Evolutionary conservation across 2,329 filamentous ascomycete species (phyloP).

Genomic region (Fusarium tanahbumbuense): DNA sequence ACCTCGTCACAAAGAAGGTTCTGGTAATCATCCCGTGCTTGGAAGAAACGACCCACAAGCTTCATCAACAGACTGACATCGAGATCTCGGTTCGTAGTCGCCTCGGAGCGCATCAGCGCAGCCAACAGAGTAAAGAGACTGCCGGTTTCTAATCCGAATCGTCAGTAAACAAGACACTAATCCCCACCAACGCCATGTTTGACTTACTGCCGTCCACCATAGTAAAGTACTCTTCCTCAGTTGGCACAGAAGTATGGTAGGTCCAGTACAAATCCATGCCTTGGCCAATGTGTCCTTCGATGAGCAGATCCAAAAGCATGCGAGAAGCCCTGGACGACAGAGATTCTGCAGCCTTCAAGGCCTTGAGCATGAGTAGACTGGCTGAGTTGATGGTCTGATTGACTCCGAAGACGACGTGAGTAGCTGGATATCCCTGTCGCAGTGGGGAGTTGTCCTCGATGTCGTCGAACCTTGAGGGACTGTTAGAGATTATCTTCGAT

Average conservation of each 20-base stretch:
- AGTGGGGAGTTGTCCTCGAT: background rate
- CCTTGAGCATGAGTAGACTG: background rate
- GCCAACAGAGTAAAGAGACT: background rate
- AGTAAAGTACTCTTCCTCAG: background rate
- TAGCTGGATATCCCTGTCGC: background rate
- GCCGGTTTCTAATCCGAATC: background rate
- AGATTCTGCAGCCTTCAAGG: background rate
- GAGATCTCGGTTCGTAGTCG: background rate
- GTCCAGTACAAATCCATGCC: constrained; percentile 1
- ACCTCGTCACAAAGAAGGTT: background rate
- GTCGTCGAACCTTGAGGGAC: background rate
- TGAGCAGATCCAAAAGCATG: background rate
- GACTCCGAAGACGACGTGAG: background rate
- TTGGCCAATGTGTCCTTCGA: background rate
- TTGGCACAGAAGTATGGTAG: background rate
- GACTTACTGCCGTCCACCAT: background rate
- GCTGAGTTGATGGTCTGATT: constrained; percentile 1
- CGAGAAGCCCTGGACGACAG: background rate
- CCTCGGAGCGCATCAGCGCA: background rate
- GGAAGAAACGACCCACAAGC: background rate
- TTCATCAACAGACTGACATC: background rate
- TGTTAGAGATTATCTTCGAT: background rate
- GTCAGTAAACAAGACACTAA: background rate
- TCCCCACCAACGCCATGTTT: too few species aligned
- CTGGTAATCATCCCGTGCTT: background rate